Evolutionary conservation across 2,329 filamentous ascomycete genomes (phyloP).

Genomic region (Apiospora malaysiana): DNA sequence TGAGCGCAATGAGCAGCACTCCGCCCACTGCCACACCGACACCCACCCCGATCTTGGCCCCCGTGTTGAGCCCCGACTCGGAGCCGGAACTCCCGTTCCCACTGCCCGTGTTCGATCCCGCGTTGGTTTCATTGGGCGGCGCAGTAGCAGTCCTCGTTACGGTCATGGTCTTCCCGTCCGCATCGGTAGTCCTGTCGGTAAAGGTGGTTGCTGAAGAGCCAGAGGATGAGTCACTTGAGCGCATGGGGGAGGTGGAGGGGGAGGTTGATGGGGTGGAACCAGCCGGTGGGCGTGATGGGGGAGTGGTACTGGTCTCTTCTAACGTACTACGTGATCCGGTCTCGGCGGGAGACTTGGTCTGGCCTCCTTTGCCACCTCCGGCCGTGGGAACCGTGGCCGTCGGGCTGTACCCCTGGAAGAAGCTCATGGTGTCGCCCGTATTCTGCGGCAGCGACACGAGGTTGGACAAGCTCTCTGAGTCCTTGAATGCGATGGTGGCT

Average conservation of each 20-base stretch:
- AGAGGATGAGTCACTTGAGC: neutral
- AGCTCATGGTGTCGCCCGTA: conserved; percentile 31
- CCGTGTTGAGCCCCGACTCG: conserved; percentile 21
- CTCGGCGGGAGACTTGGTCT: neutral
- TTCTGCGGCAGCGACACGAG: conserved; percentile 29
- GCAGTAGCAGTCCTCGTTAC: neutral
- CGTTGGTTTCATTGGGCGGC: neutral
- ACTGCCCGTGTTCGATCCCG: neutral
- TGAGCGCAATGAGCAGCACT: conserved; percentile 31
- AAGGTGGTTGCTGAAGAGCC: conserved; percentile 17
- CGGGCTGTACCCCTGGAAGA: conserved; percentile 26
- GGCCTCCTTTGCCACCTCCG: neutral
- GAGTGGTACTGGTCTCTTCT: neutral
- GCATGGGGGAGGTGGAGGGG: neutral
- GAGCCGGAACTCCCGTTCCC: neutral
- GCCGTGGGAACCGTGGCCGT: conserved; percentile 13
- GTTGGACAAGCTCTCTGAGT: conserved; percentile 25
- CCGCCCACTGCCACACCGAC: conserved; percentile 36
- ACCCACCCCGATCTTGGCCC: conserved; percentile 30
- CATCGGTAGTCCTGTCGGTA: conserved; percentile 8
- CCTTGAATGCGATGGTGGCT: conserved; percentile 33
- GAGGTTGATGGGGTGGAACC: neutral
- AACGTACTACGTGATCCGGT: conserved; percentile 18
- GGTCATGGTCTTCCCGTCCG: neutral
- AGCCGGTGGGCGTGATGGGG: neutral